Base-by-base conservation (phyloP, 805 yeast species). In the Saccharomyces paradoxus region DNA sequence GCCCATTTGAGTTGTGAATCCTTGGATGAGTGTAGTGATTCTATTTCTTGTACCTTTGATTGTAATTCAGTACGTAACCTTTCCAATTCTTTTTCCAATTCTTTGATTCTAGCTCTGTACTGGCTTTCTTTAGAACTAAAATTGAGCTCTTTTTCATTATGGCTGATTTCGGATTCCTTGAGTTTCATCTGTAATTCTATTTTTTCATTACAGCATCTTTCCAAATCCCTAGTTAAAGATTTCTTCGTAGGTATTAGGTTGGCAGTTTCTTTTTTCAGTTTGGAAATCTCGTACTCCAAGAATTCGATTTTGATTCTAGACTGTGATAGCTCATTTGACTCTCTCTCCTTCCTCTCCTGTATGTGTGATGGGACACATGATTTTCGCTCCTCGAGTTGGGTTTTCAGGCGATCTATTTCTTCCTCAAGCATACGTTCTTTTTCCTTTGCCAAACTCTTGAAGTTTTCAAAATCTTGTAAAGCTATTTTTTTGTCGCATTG, bases 371-470 rank as follows among this genome's bases (percentile, higher is more conserved):
- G 24, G 3, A 8, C 44, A 8, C 44, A n/a, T 22, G 88, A 82
- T 56, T 76, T 75, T 50, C 82, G 79, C 46, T 77, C 76, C 13
- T 89, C 78, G 13, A 81, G 65, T 52, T 78, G 71, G 24, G 84
- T 63, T 3, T 78, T 69, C 17, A 83, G 12, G 24, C 17, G 12
- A 10, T 37, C 13, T 17, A 37, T 17, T 37, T 13, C 17, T n/a
- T 6, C 12, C 44, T 37, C 22, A 7, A 37, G 17, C 10, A 37
- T 17, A 37, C 12, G 4, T n/a, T 37, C 44, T 17, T 37, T 37
- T 8, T 37, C 44, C 22, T 8, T 17, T 9, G 24, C 44, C 22
- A 37, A 37, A 8, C 6, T 9, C 12, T 37, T 37, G 12, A 37
- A 37, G 12, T 37, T 37, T 37, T 17, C 22, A 37, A 37, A 17